A percentile compares a stretch with the other conserved stretches of the same genome.
phyloP scores from a whole-genome alignment of 2,329 filamentous ascomycete genomes.

The Diaporthe caulivora region DNA sequence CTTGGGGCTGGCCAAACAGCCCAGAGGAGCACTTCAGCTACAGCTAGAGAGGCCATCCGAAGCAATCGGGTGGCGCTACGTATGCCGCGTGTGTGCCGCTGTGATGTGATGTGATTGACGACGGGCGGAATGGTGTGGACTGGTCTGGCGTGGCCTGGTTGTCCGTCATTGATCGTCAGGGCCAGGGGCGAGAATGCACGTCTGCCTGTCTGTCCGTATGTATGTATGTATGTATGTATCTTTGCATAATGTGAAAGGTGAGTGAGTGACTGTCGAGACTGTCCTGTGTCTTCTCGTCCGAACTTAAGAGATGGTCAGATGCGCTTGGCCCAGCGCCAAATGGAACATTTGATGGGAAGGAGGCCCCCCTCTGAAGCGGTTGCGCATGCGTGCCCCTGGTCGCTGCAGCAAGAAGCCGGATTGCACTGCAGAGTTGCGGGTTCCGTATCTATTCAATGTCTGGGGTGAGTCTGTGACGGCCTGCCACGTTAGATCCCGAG shows the following conservation, averaged over 20 bases:
- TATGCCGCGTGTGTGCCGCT: conserved; percentile 4
- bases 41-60: neutral
- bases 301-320: conserved; percentile 29
- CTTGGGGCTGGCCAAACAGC: neutral
- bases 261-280: conserved; percentile 2
- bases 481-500: conserved; percentile 14
- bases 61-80: conserved; percentile 6
- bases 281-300: conserved; percentile 7
- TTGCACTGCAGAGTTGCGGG: conserved; percentile 13
- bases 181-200: conserved; percentile 7
- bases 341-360: conserved; percentile 30
- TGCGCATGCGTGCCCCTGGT: conserved; percentile 20
- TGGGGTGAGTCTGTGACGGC: neutral
- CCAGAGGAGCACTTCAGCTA: neutral
- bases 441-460: conserved; percentile 1
- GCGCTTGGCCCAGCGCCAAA: conserved; percentile 30
- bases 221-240: neutral
- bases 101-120: conserved; percentile 14
- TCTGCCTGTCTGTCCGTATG: neutral
- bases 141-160: neutral
- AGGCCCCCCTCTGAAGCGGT: conserved; percentile 23
- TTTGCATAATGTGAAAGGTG: neutral
- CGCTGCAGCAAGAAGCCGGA: conserved; percentile 9
- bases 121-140: neutral
- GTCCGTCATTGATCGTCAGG: conserved; percentile 16